These are phyloP conservation scores for Pezicula rhizophila DNA, from an alignment of 2,329 filamentous ascomycete species.

Conservation along the genomic window DNA sequence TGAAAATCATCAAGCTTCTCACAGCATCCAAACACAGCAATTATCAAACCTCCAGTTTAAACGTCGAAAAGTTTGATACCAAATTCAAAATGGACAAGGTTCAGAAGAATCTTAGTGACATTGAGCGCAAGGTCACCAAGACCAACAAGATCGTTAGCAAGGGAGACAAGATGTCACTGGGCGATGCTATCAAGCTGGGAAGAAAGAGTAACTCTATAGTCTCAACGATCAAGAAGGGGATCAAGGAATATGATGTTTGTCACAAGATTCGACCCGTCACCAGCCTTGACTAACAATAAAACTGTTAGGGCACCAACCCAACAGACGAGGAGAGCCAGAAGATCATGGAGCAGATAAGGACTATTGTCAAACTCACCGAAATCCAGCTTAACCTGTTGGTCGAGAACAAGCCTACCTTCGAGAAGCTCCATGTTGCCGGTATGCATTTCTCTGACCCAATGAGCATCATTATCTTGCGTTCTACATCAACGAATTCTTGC, in stretches of 20 bases:
- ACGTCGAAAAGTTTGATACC: no score
- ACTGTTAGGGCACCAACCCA: slow-evolving; percentile 7
- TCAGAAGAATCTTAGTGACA: slow-evolving; percentile 16
- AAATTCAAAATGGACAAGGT: slow-evolving; percentile 16
- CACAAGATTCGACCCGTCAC: background rate
- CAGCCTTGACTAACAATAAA: background rate
- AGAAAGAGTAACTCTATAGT: slow-evolving; percentile 24
- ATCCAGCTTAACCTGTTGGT: slow-evolving; percentile 18
- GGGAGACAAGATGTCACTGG: slow-evolving; percentile 17
- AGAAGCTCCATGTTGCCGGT: slow-evolving; percentile 12
- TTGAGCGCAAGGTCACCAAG: slow-evolving; percentile 22
- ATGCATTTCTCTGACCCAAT: background rate
- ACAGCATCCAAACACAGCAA: no score
- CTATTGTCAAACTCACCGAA: slow-evolving; percentile 20
- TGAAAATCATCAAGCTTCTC: no score
- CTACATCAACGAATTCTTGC: background rate
- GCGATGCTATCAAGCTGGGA: slow-evolving; percentile 22
- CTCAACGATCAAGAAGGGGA: slow-evolving; percentile 22
- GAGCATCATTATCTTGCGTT: background rate
- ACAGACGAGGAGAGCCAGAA: slow-evolving; percentile 16
- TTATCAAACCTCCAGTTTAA: no score
- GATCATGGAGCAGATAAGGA: slow-evolving; percentile 18
- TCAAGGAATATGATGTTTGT: slow-evolving; percentile 22
- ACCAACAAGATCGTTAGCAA: slow-evolving; percentile 22
- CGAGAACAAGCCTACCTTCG: slow-evolving; percentile 11